These are phyloP conservation scores for Isabelozyma gotoi DNA, from an alignment of 805 yeast species.

Conservation along the genomic window DNA sequence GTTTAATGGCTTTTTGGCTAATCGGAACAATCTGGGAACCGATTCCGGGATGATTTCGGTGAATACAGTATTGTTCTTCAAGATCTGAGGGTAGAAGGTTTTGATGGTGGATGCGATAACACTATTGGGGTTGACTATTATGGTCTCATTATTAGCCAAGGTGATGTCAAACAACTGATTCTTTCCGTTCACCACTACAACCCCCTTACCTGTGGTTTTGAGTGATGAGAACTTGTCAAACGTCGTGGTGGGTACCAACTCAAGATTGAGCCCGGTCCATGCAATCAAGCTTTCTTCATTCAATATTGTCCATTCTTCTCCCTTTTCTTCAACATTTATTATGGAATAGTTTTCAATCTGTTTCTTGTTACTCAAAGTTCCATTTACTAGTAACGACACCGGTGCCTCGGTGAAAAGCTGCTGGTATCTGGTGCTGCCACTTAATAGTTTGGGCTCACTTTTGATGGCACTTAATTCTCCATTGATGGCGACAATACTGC, in stretches of 20 bases:
- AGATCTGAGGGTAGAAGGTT: background rate
- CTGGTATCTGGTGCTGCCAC: conserved; percentile 5
- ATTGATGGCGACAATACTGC: conserved; percentile 43
- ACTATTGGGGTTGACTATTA: conserved; percentile 37
- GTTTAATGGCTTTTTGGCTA: background rate
- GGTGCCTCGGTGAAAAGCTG: conserved; percentile 14
- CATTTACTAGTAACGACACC: conserved; percentile 27
- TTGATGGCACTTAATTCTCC: conserved; percentile 35
- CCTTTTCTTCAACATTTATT: conserved; percentile 34
- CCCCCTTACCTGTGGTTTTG: conserved; percentile 37
- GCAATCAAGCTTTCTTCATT: conserved; percentile 40
- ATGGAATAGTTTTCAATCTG: conserved; percentile 29
- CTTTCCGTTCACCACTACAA: conserved; percentile 36
- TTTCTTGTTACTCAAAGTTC: conserved; percentile 19
- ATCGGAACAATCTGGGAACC: background rate
- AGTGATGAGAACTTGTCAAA: conserved; percentile 22
- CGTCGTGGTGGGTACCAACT: conserved; percentile 14
- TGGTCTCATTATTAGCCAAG: conserved; percentile 33
- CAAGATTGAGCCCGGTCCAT: conserved; percentile 45
- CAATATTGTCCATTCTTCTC: conserved; percentile 42
- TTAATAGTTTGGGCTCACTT: conserved; percentile 7
- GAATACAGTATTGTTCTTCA: background rate
- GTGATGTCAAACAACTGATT: conserved; percentile 39
- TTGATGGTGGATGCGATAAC: conserved; percentile 34
- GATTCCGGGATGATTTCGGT: background rate